phyloP scores from a whole-genome alignment of 2,329 filamentous ascomycete genomes.

The Colletotrichum lentis region DNA sequence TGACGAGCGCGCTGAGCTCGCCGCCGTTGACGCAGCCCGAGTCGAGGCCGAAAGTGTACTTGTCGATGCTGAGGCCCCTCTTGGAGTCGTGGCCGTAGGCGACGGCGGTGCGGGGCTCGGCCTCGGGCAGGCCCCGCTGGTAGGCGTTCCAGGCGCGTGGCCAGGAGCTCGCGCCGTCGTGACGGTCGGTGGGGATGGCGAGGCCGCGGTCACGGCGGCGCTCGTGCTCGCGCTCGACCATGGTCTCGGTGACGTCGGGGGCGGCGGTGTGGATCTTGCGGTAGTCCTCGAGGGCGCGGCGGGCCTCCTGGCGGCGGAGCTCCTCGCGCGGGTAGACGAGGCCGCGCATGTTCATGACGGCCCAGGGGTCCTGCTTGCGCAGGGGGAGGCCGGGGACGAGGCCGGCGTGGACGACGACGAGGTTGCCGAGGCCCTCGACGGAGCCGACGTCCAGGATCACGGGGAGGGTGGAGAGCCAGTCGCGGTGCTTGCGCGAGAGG shows the following conservation, averaged over 20 bases:
- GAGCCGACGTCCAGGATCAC: constrained; percentile 79
- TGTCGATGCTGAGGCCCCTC: constrained; percentile 65
- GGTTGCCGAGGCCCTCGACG: constrained; percentile 56
- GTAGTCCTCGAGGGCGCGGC: constrained; percentile 36
- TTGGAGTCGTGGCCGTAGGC: constrained; percentile 90
- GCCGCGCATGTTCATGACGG: constrained; percentile 92
- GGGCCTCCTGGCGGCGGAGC: constrained; percentile 50
- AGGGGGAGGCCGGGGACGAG: constrained; percentile 79
- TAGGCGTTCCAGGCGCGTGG: constrained; percentile 67
- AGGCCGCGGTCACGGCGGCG: constrained; percentile 44
- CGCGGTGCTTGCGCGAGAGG: constrained; percentile 65
- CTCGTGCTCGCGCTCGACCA: constrained; percentile 37
- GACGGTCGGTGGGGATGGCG: constrained; percentile 51
- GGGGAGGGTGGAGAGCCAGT: constrained; percentile 75
- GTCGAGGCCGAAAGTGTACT: constrained; percentile 86
- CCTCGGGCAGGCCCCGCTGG: constrained; percentile 50
- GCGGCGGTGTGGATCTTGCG: constrained; percentile 33
- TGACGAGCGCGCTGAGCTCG: constrained; percentile 77
- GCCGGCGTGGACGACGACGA: constrained; percentile 85
- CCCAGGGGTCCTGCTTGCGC: constrained; percentile 75
- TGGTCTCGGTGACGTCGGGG: constrained; percentile 26
- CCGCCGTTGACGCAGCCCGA: constrained; percentile 81
- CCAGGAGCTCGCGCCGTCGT: constrained; percentile 69
- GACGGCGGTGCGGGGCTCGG: constrained; percentile 65
- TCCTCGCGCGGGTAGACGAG: constrained; percentile 64